These are phyloP conservation scores for Citrus sp. DNA, from an alignment of 345 rosid species.

Conservation along the genomic window DNA sequence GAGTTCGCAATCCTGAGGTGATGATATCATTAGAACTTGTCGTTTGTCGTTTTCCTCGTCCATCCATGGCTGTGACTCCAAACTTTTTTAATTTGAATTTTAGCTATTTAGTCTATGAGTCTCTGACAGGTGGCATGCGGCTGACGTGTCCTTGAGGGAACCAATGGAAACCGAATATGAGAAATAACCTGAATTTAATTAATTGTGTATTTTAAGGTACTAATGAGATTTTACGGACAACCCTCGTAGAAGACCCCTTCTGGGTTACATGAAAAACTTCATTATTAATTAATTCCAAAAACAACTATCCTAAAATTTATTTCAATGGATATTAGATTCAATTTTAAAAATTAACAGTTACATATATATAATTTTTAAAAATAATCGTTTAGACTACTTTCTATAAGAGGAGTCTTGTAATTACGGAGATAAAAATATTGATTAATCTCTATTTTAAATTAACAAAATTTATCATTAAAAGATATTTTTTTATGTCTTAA, in stretches of 20 bases:
- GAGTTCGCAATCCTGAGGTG: neutral
- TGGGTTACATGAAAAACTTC: neutral
- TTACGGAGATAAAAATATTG: accelerated
- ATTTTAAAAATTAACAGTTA: neutral
- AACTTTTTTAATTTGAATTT: neutral
- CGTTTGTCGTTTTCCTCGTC: neutral
- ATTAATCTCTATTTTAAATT: too few species aligned
- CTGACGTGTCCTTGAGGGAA: slow-evolving; percentile 5
- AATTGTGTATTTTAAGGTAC: too few species aligned
- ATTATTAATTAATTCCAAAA: neutral
- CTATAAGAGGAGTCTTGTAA: too few species aligned
- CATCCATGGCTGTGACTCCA: neutral
- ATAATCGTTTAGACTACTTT: too few species aligned
- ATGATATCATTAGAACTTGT: neutral
- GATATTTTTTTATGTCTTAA: too few species aligned
- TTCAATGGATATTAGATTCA: neutral
- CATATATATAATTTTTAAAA: too few species aligned
- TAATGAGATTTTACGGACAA: neutral
- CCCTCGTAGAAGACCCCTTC: neutral
- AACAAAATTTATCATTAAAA: too few species aligned
- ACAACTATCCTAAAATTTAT: neutral
- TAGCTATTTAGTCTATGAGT: neutral
- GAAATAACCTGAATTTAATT: neutral
- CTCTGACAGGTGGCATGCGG: neutral
- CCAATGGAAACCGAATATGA: neutral